Evolutionary conservation across 1,139 yeast genomes (phyloP), one percentile per base, ranked within the genome.

Genomic region (Diutina neorugosa): DNA sequence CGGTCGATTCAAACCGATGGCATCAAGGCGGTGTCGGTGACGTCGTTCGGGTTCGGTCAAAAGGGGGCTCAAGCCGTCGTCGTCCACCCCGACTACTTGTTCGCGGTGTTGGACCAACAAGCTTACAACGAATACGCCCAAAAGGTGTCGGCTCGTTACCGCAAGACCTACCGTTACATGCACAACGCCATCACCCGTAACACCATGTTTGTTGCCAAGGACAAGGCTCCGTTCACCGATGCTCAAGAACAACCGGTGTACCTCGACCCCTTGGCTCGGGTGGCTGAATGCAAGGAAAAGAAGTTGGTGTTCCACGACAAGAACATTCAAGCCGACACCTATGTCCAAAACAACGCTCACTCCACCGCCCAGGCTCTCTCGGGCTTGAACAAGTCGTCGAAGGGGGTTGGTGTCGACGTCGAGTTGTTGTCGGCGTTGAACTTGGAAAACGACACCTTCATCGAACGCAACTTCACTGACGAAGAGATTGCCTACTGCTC

Each of bases 41-140:
- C 98, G 12, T 93, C 99, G 7, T 93, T 93, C 69, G 99, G 99
- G 69, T 93, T 93, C 69, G 99, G 99, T 69, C 99, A 93, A 77
- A 93, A 93, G 80, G 99, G 99, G 74, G 98, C 93, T 55, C 96
- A 90, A 71, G 96, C 96, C 53, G 73, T 93, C 68, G 87, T 84
- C 56, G 79, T 93, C 59, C 96, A 91, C 73, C 87, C 97, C 58
- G 97, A 93, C 72, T 93, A 90, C 80, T 79, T 93, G 72, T 89
- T 74, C 66, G 95, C 95, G 58, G 82, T 89, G 47, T 78, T 93
- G 67, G 84, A 84, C 66, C 79, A 80, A 71, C 65, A 73, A 42
- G 78, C 85, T 60, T 93, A 89, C 70, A 75, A 82, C 62, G 71
- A 74, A 23, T 93, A 93, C 69, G 81, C 78, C 57, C 63, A 68